Evolutionary conservation across 345 rosid genomes (phyloP).

Genomic region (Capsella bursapastoris): DNA sequence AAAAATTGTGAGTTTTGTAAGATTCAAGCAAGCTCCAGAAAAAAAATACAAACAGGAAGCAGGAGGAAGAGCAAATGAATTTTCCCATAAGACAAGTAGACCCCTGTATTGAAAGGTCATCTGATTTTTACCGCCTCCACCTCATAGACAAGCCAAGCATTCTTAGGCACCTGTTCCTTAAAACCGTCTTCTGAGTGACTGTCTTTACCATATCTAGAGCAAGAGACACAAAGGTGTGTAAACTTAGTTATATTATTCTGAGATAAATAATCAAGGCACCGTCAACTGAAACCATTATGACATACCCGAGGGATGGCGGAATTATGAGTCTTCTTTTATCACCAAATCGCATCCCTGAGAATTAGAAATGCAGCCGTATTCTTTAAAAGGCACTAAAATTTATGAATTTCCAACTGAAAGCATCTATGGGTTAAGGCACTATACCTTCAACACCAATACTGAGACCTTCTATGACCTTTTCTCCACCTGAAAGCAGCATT

Average conservation of each 20-base stretch:
- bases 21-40: background rate
- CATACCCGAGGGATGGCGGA: constrained; percentile 87
- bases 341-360: constrained; percentile 83
- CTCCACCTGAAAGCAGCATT: constrained; percentile 48
- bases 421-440: constrained; percentile 3
- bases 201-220: constrained; percentile 33
- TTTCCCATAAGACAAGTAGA: background rate
- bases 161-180: constrained; percentile 63
- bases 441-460: constrained; percentile 70
- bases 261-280: constrained; percentile 9
- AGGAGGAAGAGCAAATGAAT: constrained; percentile 8
- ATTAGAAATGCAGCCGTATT: constrained; percentile 13
- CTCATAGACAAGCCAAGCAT: constrained; percentile 74
- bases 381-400: background rate
- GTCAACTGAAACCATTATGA: background rate
- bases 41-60: background rate
- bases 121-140: constrained; percentile 66
- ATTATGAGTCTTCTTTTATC: constrained; percentile 76
- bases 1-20: background rate
- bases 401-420: background rate
- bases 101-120: constrained; percentile 29
- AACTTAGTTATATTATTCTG: background rate
- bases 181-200: constrained; percentile 56
- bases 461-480: constrained; percentile 52
- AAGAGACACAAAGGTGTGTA: constrained; percentile 10